Evolutionary conservation across 495 filamentous ascomycete genomes (phyloP).

Genomic region (Penicillium diatomitis): DNA sequence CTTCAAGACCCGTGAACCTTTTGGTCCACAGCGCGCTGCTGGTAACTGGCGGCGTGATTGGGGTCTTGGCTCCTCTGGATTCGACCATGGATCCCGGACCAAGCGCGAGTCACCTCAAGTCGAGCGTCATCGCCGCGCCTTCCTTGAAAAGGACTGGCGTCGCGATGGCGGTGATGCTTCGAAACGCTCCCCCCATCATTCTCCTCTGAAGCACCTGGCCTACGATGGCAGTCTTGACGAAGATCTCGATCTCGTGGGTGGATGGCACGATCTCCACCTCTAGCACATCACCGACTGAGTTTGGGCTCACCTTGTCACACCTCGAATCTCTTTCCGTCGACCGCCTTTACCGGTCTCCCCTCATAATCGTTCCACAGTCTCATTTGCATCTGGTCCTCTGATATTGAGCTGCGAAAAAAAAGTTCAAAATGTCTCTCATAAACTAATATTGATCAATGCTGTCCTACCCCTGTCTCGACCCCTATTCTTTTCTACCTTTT

Average conservation of each 20-base stretch:
- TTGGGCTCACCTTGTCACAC: too few relatives aligned
- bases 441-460: constrained; percentile 16
- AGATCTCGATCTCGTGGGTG: constrained; percentile 84
- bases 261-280: constrained; percentile 60
- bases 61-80: constrained; percentile 46
- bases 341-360: background rate
- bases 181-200: constrained; percentile 23
- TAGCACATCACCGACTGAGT: constrained; percentile 13
- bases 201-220: constrained; percentile 14
- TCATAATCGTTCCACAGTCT: constrained; percentile 8
- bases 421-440: constrained; percentile 20
- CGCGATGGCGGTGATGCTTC: constrained; percentile 33
- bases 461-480: background rate
- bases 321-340: background rate
- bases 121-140: constrained; percentile 30
- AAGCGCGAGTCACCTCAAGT: constrained; percentile 38
- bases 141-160: constrained; percentile 57
- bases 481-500: constrained; percentile 10
- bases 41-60: constrained; percentile 42
- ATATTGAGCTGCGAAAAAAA: constrained; percentile 24
- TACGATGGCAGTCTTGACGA: constrained; percentile 54
- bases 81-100: constrained; percentile 38
- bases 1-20: constrained; percentile 40
- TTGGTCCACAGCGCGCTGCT: constrained; percentile 33
- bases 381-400: constrained; percentile 4